phyloP scores from a whole-genome alignment of 1,139 yeast species.

The Spathaspora sp. region DNA sequence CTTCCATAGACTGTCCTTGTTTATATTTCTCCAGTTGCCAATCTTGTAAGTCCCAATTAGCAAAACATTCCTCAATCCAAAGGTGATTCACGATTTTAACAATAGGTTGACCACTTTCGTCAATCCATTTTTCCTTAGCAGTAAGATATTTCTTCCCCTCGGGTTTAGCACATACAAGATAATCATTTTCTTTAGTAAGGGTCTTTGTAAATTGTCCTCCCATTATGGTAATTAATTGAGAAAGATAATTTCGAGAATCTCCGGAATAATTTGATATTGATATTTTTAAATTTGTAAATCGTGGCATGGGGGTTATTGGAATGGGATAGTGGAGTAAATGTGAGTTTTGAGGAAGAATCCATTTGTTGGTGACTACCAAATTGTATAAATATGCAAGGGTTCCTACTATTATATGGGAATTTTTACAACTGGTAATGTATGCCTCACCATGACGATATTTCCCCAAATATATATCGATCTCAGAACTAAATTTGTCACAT shows the following conservation, averaged over 20 bases:
- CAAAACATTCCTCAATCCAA: slow-evolving; percentile 87
- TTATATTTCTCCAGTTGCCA: slow-evolving; percentile 44
- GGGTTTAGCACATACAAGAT: slow-evolving; percentile 66
- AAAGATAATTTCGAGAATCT: slow-evolving; percentile 72
- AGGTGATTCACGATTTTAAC: slow-evolving; percentile 68
- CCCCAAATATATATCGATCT: slow-evolving; percentile 65
- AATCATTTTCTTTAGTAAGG: slow-evolving; percentile 66
- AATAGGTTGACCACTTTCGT: slow-evolving; percentile 27
- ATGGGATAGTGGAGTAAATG: slow-evolving; percentile 72
- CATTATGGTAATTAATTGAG: slow-evolving; percentile 58
- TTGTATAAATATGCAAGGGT: slow-evolving; percentile 74
- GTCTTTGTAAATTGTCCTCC: slow-evolving; percentile 81
- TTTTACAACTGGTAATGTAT: slow-evolving; percentile 26
- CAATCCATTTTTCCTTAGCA: slow-evolving; percentile 60
- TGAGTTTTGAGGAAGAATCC: slow-evolving; percentile 55
- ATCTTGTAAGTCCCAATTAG: slow-evolving; percentile 57
- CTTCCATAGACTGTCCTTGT: slow-evolving; percentile 37
- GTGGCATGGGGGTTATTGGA: slow-evolving; percentile 53
- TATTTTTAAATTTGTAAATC: slow-evolving; percentile 52
- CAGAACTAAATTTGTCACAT: slow-evolving; percentile 17
- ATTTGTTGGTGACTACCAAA: slow-evolving; percentile 54
- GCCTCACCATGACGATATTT: slow-evolving; percentile 59
- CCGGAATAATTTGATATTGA: slow-evolving; percentile 84
- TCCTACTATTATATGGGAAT: slow-evolving; percentile 49
- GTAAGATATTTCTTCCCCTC: slow-evolving; percentile 75